Evolutionary conservation across 768 basidiomycete genomes (phyloP), one percentile per base, ranked within the genome.

Genomic region (Psilocybe azurescens): DNA sequence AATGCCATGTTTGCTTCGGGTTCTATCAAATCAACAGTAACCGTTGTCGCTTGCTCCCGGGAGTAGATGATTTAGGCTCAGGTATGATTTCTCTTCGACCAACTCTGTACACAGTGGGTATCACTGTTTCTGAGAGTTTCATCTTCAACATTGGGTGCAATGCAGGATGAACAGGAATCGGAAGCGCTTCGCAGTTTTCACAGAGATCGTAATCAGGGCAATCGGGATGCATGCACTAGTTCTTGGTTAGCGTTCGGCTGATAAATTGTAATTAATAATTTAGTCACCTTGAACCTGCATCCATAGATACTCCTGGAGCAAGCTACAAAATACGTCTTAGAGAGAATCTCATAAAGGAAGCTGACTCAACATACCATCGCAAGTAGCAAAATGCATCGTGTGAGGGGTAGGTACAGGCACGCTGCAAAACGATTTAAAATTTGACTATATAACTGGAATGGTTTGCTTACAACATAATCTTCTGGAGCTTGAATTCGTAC

Each of bases 151-250:
- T 62, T 0, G 89, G 85, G 69, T 96, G 94, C 36, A 75, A 84
- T 11, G 72, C 60, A 0, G 92, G 91, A 71, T 96, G 94, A 11
- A 91, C 78, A 5, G 87, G 75, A 61, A 94, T 90, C 0, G 94
- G 94, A 59, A 86, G 81, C 5, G 92, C 88, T 75, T 95, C 94
- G 74, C 94, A 96, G 56, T 74, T 74, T 60, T 81, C 79, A 75
- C 94, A 96, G 16, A 95, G 80, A 69, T 96, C 94, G 66, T 87
- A 94, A 72, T 95, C 91, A 0, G 83, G 81, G 75, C 94, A 96
- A 3, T 78, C 75, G 13, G 86, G 80, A 69, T 94, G 87, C 85
- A 93, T 88, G 75, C 94, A 96, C 89, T 91, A 64, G 1, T 63
- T 55, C 47, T 30, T 46, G 56, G 52, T 44, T 64, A 59, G 41